These are phyloP conservation scores for Yamadazyma pseudoaaseri DNA, from an alignment of 1,139 yeast genomes.

Conservation along the genomic window DNA sequence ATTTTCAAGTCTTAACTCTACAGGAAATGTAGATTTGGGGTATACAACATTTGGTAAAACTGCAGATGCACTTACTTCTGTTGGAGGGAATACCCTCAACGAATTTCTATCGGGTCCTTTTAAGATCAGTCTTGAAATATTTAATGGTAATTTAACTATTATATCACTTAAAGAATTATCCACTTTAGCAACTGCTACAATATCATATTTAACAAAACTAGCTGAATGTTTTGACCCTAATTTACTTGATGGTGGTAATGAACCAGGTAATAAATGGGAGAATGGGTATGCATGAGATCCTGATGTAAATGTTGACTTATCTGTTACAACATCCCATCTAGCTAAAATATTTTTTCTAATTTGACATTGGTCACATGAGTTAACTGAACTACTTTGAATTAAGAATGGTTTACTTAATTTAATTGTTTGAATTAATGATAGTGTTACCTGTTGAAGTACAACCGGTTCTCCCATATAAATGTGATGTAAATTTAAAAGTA, in stretches of 20 bases:
- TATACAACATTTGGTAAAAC: slow-evolving; percentile 84
- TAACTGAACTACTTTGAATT: slow-evolving; percentile 50
- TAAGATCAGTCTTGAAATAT: slow-evolving; percentile 72
- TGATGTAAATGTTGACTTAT: slow-evolving; percentile 50
- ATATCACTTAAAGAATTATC: slow-evolving; percentile 25
- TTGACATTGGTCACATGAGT: slow-evolving; percentile 58
- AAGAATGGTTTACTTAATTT: slow-evolving; percentile 64
- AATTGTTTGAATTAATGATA: slow-evolving; percentile 70
- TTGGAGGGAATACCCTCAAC: slow-evolving; percentile 91
- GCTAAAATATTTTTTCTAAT: slow-evolving; percentile 62
- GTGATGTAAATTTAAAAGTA: slow-evolving; percentile 24
- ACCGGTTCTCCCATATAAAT: slow-evolving; percentile 19
- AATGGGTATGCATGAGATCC: slow-evolving; percentile 91
- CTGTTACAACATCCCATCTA: slow-evolving; percentile 80
- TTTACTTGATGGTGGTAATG: slow-evolving; percentile 77
- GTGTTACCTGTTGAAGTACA: slow-evolving; percentile 54
- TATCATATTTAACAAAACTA: slow-evolving; percentile 66
- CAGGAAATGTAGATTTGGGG: slow-evolving; percentile 82
- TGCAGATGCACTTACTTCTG: slow-evolving; percentile 83
- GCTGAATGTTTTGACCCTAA: slow-evolving; percentile 55
- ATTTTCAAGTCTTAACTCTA: slow-evolving; percentile 81
- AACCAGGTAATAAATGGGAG: slow-evolving; percentile 87
- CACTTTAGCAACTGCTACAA: slow-evolving; percentile 56
- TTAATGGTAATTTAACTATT: slow-evolving; percentile 62
- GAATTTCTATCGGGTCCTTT: slow-evolving; percentile 87